These are phyloP conservation scores for Kwoniella sp. DNA, from an alignment of 768 basidiomycete species.

Conservation along the genomic window DNA sequence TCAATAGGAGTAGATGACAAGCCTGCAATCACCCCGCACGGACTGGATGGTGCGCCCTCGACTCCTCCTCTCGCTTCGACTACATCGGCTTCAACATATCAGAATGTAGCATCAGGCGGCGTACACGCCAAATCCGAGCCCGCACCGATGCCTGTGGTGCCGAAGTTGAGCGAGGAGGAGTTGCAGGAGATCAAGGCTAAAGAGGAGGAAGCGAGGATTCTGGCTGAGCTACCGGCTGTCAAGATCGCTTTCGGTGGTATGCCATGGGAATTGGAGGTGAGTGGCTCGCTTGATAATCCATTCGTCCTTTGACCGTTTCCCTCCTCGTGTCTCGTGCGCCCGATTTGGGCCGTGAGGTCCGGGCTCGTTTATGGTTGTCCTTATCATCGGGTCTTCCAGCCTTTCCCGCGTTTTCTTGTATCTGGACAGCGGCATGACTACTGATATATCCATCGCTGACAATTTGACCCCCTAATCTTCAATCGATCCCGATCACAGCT, in stretches of 20 bases:
- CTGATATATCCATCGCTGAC: too few species aligned
- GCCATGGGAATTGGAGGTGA: slow-evolving; percentile 40
- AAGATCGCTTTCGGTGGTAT: slow-evolving; percentile 24
- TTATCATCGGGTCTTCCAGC: too few species aligned
- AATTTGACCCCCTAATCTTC: too few species aligned
- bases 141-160: background rate
- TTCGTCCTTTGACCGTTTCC: too few species aligned
- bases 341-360: too few species aligned
- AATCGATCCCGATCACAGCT: too few species aligned
- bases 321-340: too few species aligned
- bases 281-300: slow-evolving; percentile 11
- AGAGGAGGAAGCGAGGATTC: slow-evolving; percentile 35
- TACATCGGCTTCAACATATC: background rate
- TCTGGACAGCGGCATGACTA: too few species aligned
- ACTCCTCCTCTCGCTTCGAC: background rate
- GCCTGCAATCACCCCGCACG: slow-evolving; percentile 1
- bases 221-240: slow-evolving; percentile 38
- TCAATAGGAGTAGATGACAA: background rate
- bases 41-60: background rate
- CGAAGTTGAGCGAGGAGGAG: slow-evolving; percentile 17
- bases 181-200: slow-evolving; percentile 23
- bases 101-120: background rate
- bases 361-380: too few species aligned
- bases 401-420: too few species aligned
- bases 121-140: background rate